Percentiles rank a stretch among this genome's conserved stretches.
phyloP scores from a whole-genome alignment of 2,329 filamentous ascomycete species.

The Ophiostoma ulmi region DNA sequence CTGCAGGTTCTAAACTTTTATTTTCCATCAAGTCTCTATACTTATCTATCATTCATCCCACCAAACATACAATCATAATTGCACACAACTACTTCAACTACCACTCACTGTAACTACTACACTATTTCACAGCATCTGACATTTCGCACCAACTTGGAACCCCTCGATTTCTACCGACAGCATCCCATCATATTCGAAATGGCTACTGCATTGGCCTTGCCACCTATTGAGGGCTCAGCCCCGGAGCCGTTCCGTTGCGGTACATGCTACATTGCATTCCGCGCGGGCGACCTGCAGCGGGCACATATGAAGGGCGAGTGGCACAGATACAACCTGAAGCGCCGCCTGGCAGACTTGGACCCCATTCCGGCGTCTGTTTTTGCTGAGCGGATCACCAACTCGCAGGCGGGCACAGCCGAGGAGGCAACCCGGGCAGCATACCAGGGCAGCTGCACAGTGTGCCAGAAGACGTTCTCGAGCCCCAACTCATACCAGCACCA shows the following conservation, averaged over 20 bases:
- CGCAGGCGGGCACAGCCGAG: conserved; percentile 75
- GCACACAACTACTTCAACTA: background rate
- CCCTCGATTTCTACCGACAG: background rate
- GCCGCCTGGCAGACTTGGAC: conserved; percentile 81
- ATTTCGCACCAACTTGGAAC: background rate
- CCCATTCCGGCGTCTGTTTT: conserved; percentile 90
- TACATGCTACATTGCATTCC: conserved; percentile 94
- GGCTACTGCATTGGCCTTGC: conserved; percentile 38
- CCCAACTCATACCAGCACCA: conserved; percentile 96
- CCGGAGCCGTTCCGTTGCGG: conserved; percentile 90
- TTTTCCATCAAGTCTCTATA: background rate
- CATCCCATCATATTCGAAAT: background rate
- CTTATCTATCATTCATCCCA: background rate
- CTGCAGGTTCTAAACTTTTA: background rate
- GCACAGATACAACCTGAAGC: conserved; percentile 98
- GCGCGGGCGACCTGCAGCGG: conserved; percentile 86
- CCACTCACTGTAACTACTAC: background rate
- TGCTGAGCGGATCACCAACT: conserved; percentile 89
- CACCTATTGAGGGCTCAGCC: conserved; percentile 43
- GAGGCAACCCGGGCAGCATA: conserved; percentile 85
- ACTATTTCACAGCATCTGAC: background rate
- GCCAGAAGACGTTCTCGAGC: conserved; percentile 91
- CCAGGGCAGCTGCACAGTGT: conserved; percentile 74
- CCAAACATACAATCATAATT: background rate
- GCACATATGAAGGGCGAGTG: conserved; percentile 97